Conservation (phyloP, 805 yeast genomes). For the Candida taoyuanica region DNA sequence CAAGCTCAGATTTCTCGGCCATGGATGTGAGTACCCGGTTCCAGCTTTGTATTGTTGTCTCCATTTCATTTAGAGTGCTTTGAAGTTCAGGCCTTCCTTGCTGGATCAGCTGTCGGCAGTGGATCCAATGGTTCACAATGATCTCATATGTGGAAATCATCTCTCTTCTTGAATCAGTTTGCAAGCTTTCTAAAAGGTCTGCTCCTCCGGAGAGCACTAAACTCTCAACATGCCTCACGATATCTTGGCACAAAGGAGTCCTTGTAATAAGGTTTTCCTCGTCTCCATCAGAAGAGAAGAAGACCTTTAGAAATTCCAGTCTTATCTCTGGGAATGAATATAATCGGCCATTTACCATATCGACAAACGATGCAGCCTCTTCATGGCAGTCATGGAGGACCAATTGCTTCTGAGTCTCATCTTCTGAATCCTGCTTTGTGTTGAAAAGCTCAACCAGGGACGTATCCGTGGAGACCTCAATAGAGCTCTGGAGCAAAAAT, state of each 20-base stretch:
- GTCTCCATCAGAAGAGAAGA: conserved; percentile 24
- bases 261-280: not conserved
- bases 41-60: conserved; percentile 49
- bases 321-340: conserved; percentile 20
- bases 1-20: too few relatives aligned
- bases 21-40: conserved; percentile 14
- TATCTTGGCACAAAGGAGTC: not conserved
- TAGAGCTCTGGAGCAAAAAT: conserved; percentile 16
- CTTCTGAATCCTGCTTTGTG: too few relatives aligned
- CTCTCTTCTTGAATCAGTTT: too few relatives aligned
- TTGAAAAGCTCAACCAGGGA: conserved; percentile 30
- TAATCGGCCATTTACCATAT: conserved; percentile 27
- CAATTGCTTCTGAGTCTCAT: too few relatives aligned
- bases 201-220: too few relatives aligned
- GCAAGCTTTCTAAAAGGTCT: too few relatives aligned
- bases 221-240: not conserved
- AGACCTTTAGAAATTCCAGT: conserved; percentile 8
- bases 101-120: conserved; percentile 22
- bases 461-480: conserved; percentile 9
- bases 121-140: conserved; percentile 39
- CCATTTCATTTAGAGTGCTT: conserved; percentile 18
- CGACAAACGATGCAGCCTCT: conserved; percentile 8
- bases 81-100: not conserved
- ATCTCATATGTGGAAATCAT: conserved; percentile 40
- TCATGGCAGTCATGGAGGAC: conserved; percentile 26